These are phyloP conservation scores for Trametes gibbosa DNA, from an alignment of 768 basidiomycete genomes.

Conservation along the genomic window DNA sequence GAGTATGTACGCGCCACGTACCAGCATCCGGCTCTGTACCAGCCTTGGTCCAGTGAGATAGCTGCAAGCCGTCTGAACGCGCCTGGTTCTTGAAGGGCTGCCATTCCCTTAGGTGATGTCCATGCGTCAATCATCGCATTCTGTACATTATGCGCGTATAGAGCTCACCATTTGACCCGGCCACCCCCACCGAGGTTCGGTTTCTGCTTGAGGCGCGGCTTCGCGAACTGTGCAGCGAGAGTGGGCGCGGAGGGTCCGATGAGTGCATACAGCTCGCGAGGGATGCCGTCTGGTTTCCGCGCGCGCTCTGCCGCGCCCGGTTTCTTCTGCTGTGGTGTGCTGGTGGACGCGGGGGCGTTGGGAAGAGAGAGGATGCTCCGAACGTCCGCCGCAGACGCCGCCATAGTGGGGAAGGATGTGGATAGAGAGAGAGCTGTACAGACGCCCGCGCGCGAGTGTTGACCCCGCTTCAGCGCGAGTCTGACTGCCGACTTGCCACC, in stretches of 20 bases:
- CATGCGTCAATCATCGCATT: not conserved
- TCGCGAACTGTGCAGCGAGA: constrained; percentile 73
- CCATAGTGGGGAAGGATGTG: constrained; percentile 39
- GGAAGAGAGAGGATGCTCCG: constrained; percentile 76
- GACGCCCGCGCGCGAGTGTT: not conserved
- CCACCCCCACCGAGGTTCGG: constrained; percentile 65
- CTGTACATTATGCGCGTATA: not conserved
- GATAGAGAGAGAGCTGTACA: constrained; percentile 10
- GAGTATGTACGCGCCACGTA: no score
- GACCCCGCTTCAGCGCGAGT: not conserved
- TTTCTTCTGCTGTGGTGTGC: constrained; percentile 49
- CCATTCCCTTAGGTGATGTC: constrained; percentile 58
- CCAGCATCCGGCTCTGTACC: constrained; percentile 53
- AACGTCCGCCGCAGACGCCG: constrained; percentile 74
- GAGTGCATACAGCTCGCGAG: constrained; percentile 88
- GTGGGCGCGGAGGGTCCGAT: constrained; percentile 93
- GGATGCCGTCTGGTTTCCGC: constrained; percentile 86
- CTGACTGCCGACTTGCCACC: not conserved
- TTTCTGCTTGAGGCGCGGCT: constrained; percentile 84
- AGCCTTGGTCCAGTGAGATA: constrained; percentile 83
- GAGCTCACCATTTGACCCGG: constrained; percentile 67
- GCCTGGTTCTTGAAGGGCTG: constrained; percentile 69
- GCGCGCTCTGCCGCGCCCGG: constrained; percentile 32
- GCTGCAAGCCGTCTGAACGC: constrained; percentile 62
- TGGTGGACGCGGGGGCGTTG: constrained; percentile 37